phyloP scores from a whole-genome alignment of 2,329 filamentous ascomycete species.

The Neonectria hederae region DNA sequence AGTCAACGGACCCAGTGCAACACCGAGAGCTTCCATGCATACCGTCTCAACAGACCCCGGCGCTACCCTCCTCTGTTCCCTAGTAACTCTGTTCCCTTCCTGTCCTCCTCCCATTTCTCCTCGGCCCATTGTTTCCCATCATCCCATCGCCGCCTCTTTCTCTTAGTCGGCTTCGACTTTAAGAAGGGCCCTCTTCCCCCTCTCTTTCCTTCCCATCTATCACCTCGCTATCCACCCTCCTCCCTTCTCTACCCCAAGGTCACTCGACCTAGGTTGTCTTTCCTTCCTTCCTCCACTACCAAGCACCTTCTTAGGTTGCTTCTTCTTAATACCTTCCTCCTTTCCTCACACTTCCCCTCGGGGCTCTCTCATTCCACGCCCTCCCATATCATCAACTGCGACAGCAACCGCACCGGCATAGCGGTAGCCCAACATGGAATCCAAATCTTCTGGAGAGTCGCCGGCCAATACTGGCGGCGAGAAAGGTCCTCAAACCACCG shows the following conservation, averaged over 20 bases:
- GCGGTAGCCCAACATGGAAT: slow-evolving; percentile 33
- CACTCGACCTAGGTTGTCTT: slow-evolving; percentile 29
- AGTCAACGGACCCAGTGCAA: slow-evolving; percentile 22
- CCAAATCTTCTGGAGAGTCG: slow-evolving; percentile 29
- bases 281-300: slow-evolving; percentile 15
- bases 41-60: slow-evolving; percentile 1
- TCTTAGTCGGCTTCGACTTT: slow-evolving; percentile 27
- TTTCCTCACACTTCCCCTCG: neutral
- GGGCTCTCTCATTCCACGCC: neutral
- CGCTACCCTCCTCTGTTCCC: neutral
- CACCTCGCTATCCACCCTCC: neutral
- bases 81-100: neutral
- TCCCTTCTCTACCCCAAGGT: slow-evolving; percentile 23
- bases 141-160: slow-evolving; percentile 17
- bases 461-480: slow-evolving; percentile 36
- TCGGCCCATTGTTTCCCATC: slow-evolving; percentile 24
- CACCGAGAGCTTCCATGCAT: slow-evolving; percentile 22
- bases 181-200: slow-evolving; percentile 30
- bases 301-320: neutral
- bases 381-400: neutral
- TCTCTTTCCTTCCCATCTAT: slow-evolving; percentile 19
- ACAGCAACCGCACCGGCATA: slow-evolving; percentile 12
- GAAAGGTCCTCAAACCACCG: slow-evolving; percentile 33
- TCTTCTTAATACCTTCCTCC: slow-evolving; percentile 5
- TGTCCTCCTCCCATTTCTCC: neutral